Evolutionary conservation across 805 yeast species (phyloP), one percentile per base, ranked within the genome.

Genomic region (Cyberlindnera samutprakarnensis): DNA sequence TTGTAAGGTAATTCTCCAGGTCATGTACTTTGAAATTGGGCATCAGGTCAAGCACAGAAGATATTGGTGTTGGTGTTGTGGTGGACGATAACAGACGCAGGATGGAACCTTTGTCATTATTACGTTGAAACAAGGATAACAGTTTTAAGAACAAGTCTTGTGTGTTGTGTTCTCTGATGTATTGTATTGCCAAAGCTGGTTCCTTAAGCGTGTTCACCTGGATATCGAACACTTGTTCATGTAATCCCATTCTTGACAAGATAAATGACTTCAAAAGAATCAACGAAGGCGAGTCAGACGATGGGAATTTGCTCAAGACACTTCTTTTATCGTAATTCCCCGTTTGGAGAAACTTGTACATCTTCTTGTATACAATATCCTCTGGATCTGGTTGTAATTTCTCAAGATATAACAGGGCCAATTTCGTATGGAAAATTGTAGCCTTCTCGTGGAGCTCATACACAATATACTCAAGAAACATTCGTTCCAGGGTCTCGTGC

Each of bases 161-260:
- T 6, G 38, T 24, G 21, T 49, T 37, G 18, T 53, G 41, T 3
- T 84, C 82, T 14, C 51, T 39, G 1, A 45, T 48, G 9, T 35
- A 82, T 3, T 57, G 49, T 38, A 79, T 66, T 0, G 94, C 82
- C n/a, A 62, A 58, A 14, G 55, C 55, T 29, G 72, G 65, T 47
- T 80, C 80, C 4, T 69, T 56, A 27, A 83, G 53, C 14, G 75
- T 74, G 30, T 70, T 64, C 28, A 72, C 74, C 17, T 76, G 62
- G 2, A 85, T 69, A 33, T 72, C 71, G 13, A 90, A 57, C 0
- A 85, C 78, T 30, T 73, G 68, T 9, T 66, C 64, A 47, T 83
- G 84, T 32, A 73, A 73, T 1, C 72, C 76, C 26, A 81, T 47
- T 37, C 72, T 68, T 28, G 68, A 67, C 33, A 80, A 63, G 3